Evolutionary conservation across 306 rosid species (phyloP).

Genomic region (Trifolium dubium): DNA sequence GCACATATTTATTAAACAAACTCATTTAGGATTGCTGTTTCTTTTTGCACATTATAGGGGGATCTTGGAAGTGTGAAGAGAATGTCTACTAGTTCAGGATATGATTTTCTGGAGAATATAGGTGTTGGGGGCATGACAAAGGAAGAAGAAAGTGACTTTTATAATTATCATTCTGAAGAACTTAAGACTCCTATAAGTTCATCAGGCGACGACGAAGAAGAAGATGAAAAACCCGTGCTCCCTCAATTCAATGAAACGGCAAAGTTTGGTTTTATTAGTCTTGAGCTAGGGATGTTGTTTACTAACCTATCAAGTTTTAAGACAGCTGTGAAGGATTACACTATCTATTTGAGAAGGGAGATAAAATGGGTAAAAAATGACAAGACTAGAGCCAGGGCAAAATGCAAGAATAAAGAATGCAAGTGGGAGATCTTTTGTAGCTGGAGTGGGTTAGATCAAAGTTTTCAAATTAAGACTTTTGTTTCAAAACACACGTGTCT

Average conservation of each 20-base stretch:
- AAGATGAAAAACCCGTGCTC: not conserved
- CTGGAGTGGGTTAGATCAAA: not conserved
- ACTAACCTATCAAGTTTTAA: not conserved
- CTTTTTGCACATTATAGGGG: not conserved
- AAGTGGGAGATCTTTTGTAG: constrained; percentile 1
- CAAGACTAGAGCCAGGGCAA: not conserved
- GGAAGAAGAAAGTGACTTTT: not conserved
- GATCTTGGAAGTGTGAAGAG: not conserved
- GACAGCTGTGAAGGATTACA: not conserved
- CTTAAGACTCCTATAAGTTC: not conserved
- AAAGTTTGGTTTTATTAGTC: not conserved
- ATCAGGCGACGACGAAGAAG: not conserved
- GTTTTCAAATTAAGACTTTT: not conserved
- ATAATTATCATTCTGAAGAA: not conserved
- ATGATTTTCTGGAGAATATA: not conserved
- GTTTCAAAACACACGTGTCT: not conserved
- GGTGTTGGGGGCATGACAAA: not conserved
- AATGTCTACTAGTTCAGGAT: not conserved
- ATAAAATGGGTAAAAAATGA: not conserved
- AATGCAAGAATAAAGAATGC: not conserved
- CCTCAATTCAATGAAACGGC: not conserved
- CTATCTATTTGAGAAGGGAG: not conserved
- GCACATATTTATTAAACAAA: not conserved
- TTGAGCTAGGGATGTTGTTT: not conserved
- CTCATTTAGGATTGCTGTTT: not conserved